Conservation (phyloP, 2,329 filamentous ascomycete species). For the Ophiostoma quercus region DNA sequence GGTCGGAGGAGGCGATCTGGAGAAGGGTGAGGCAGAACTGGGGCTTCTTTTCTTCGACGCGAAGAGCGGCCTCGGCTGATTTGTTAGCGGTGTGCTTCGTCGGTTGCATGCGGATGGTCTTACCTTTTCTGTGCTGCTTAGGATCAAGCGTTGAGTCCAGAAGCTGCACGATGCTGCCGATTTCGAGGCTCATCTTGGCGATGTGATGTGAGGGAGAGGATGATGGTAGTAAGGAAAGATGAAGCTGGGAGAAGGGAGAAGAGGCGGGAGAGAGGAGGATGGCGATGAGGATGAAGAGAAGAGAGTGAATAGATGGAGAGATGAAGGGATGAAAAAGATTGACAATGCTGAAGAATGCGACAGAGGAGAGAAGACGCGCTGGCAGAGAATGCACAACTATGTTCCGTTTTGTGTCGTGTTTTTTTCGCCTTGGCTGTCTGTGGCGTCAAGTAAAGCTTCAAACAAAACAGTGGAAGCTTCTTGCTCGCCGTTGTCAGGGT, state of each 20-base stretch:
- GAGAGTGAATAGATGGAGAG: neutral
- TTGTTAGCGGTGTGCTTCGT: neutral
- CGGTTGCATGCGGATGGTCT: neutral
- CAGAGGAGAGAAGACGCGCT: neutral
- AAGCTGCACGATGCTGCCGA: slow-evolving; percentile 67
- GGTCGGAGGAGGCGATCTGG: slow-evolving; percentile 75
- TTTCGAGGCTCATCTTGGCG: slow-evolving; percentile 51
- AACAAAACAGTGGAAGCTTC: slow-evolving; percentile 24
- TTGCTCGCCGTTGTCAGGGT: slow-evolving; percentile 23
- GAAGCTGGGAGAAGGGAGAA: neutral
- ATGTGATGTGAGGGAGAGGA: slow-evolving; percentile 9
- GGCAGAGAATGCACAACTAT: neutral
- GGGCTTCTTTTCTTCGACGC: slow-evolving; percentile 72
- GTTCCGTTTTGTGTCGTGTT: slow-evolving; percentile 11
- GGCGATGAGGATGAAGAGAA: neutral
- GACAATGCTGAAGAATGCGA: neutral
- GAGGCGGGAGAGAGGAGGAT: neutral
- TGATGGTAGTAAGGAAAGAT: neutral
- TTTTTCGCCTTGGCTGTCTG: slow-evolving; percentile 14
- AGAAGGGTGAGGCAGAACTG: slow-evolving; percentile 85
- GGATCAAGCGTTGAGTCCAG: slow-evolving; percentile 89
- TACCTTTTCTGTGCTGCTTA: slow-evolving; percentile 81
- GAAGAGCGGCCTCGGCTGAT: slow-evolving; percentile 74
- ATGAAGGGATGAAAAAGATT: neutral
- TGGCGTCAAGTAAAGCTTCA: slow-evolving; percentile 15